A percentile compares a stretch with the other conserved stretches of the same genome.
Conservation (phyloP, 2,329 filamentous ascomycete species). For the Stemphylium lycopersici region DNA sequence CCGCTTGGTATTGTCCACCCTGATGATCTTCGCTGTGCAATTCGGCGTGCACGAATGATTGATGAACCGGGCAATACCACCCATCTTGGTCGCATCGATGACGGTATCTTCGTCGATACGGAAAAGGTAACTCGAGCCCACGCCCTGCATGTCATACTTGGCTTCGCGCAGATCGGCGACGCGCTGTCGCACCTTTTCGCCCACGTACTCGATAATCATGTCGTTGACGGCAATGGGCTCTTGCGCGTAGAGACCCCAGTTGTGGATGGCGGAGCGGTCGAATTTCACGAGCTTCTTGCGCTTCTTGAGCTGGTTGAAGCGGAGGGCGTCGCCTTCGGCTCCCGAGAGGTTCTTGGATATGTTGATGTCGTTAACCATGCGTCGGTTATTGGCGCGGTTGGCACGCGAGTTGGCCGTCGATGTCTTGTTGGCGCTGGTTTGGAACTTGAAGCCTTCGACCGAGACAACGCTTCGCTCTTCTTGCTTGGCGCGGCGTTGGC, state of each 20-base stretch:
- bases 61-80: conserved; percentile 97
- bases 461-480: conserved; percentile 54
- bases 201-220: conserved; percentile 99
- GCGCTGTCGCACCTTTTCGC: conserved; percentile 94
- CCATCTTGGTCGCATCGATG: conserved; percentile 97
- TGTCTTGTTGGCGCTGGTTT: conserved; percentile 73
- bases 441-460: conserved; percentile 62
- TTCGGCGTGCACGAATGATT: conserved; percentile 98
- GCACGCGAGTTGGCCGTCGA: conserved; percentile 90
- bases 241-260: conserved; percentile 97
- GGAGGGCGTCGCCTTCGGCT: conserved; percentile 84
- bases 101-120: conserved; percentile 97
- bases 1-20: conserved; percentile 94
- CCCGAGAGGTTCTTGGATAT: conserved; percentile 79
- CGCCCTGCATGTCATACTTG: conserved; percentile 92
- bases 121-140: conserved; percentile 97
- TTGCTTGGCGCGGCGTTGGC: conserved; percentile 76
- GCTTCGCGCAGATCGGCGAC: conserved; percentile 96
- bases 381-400: conserved; percentile 93
- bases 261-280: conserved; percentile 95
- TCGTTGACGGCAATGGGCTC: conserved; percentile 97
- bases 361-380: conserved; percentile 91
- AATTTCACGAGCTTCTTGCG: conserved; percentile 99
- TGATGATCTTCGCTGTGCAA: conserved; percentile 99
- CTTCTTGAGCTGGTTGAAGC: conserved; percentile 99